Conservation (phyloP, 257 asterid species). For the Capsicum pubescens region DNA sequence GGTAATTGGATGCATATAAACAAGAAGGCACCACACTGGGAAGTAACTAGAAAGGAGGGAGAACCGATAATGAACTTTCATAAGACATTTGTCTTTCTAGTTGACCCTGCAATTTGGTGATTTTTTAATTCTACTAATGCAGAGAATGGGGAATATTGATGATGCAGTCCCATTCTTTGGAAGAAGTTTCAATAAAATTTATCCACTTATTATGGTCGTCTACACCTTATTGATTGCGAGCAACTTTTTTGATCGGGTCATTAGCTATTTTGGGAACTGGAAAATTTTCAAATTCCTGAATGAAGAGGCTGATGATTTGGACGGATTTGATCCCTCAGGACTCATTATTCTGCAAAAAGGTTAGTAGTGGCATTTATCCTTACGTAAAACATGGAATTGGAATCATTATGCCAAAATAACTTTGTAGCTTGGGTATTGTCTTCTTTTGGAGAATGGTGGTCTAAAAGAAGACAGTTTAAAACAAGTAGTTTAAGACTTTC, state of each 20-base stretch:
- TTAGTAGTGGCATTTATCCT: constrained; percentile 24
- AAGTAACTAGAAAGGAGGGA: constrained; percentile 24
- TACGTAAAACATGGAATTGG: background rate
- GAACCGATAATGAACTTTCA: constrained; percentile 12
- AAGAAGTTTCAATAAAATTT: constrained; percentile 73
- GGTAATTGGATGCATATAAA: background rate
- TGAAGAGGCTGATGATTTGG: constrained; percentile 68
- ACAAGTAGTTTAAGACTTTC: constrained; percentile 12
- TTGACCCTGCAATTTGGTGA: constrained; percentile 28
- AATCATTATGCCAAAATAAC: constrained; percentile 5
- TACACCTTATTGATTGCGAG: constrained; percentile 67
- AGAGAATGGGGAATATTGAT: constrained; percentile 92
- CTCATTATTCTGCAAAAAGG: constrained; percentile 71
- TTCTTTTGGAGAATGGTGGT: background rate
- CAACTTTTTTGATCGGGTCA: constrained; percentile 65
- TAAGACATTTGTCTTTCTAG: background rate
- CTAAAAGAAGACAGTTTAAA: background rate
- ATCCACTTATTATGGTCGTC: constrained; percentile 79
- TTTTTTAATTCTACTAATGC: constrained; percentile 37
- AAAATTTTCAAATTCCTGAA: constrained; percentile 59
- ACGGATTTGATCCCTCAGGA: constrained; percentile 75
- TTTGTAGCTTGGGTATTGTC: background rate
- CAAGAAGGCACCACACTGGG: constrained; percentile 17
- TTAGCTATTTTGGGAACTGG: constrained; percentile 71
- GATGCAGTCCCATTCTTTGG: constrained; percentile 89